Base-by-base conservation (phyloP, 805 yeast genomes). In the Kodamaea restingae region DNA sequence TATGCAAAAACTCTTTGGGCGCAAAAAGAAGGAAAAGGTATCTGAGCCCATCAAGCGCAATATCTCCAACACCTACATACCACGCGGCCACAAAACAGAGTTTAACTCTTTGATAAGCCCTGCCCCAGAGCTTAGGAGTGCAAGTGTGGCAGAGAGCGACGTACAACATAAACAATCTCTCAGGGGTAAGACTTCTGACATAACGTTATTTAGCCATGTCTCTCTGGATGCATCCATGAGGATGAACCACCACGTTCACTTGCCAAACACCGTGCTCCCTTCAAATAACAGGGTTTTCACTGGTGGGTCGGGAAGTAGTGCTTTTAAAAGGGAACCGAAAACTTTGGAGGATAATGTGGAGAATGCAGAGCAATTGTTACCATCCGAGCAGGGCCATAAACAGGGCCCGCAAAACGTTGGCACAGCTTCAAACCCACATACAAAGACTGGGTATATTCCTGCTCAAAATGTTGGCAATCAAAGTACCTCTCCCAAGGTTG, bases 31-130 rank as follows among this genome's bases (percentile, higher is more conserved):
- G 17, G 31, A 5, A 5, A 27, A 27, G 31, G 31, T 5, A 17
- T 6, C 31, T 8, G 17, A 26, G 27, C 36, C 28, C 2, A 35
- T 18, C 30, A 32, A 32, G 18, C 39, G 38, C 18, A 43, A 43
- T 30, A 49, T 49, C 2, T 36, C 54, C 4, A 36, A 51, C 33
- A 46, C 57, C 2, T 44, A 42, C 14, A 53, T 56, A 20, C 63
- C 63, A 0, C 40, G 48, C 10, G 65, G 65, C 2, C 41, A 47
- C 12, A 50, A 51, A 40, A 47, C 47, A 18, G 48, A 48, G 15
- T 61, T 44, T 41, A 41, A 45, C 18, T 41, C 50, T 15, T 30
- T 56, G 14, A 58, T 51, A 37, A 50, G 41, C 17, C 63, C 64
- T 1, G 45, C 32, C 7, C 66, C 65, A 2, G 51, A 44, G 15